Conservation (phyloP, 805 yeast genomes). For the Alloascoidea hylecoeti region DNA sequence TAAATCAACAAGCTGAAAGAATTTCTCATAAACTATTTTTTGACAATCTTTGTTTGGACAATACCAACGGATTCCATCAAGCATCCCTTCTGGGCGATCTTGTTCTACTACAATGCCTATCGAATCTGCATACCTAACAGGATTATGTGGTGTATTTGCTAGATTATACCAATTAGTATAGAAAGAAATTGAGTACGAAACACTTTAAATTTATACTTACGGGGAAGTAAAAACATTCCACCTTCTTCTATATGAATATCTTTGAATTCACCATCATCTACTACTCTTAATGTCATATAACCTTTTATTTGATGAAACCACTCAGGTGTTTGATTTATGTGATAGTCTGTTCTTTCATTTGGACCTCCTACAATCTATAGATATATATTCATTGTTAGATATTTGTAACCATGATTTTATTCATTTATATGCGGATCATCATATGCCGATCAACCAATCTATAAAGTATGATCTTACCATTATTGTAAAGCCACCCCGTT, state of each 20-base stretch:
- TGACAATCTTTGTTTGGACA: conserved; percentile 44
- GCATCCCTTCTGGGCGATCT: conserved; percentile 61
- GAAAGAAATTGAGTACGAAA: background rate
- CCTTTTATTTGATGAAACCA: conserved; percentile 87
- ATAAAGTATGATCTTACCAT: conserved; percentile 44
- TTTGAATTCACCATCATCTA: conserved; percentile 61
- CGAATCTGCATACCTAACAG: conserved; percentile 74
- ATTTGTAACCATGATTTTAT: no score
- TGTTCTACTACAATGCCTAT: conserved; percentile 89
- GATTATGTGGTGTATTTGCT: conserved; percentile 77
- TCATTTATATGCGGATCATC: no score
- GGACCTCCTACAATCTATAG: conserved; percentile 79
- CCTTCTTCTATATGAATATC: conserved; percentile 74
- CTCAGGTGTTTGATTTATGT: conserved; percentile 88
- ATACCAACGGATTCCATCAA: conserved; percentile 80
- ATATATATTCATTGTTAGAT: no score
- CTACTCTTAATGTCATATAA: conserved; percentile 70
- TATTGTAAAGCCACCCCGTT: conserved; percentile 84
- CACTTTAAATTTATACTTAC: conserved; percentile 8
- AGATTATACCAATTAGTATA: background rate
- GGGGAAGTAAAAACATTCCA: conserved; percentile 75
- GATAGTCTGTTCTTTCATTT: conserved; percentile 86
- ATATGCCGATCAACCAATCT: no score
- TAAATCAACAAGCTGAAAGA: conserved; percentile 64
- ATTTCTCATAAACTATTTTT: conserved; percentile 49